Percentiles rank a stretch among this genome's conserved stretches.
These are phyloP conservation scores for Zygoascus hellenicus DNA, from an alignment of 1,139 yeast genomes.

Conservation along the genomic window DNA sequence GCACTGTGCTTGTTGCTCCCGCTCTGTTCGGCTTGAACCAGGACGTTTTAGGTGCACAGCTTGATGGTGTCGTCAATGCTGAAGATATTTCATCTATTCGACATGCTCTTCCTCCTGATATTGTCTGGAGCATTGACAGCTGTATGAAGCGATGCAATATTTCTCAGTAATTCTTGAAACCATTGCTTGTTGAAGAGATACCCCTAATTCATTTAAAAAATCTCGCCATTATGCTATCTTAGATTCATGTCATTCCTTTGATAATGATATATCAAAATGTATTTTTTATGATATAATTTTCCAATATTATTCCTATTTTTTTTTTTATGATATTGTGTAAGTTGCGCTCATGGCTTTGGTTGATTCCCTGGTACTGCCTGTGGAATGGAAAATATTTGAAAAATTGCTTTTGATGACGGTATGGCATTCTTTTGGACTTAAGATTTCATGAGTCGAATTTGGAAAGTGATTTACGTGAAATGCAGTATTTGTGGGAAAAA, in stretches of 20 bases:
- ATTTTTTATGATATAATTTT: neutral
- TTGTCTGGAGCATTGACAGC: slow-evolving; percentile 15
- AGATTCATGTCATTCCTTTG: neutral
- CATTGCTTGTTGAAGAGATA: no score
- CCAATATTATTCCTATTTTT: neutral
- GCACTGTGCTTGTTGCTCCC: slow-evolving; percentile 18
- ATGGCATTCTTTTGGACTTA: no score
- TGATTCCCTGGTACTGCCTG: no score
- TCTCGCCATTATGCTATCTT: neutral
- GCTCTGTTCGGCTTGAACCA: slow-evolving; percentile 19
- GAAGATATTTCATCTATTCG: slow-evolving; percentile 13
- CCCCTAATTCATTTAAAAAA: no score
- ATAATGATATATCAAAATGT: neutral
- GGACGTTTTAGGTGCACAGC: slow-evolving; percentile 13
- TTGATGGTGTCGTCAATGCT: slow-evolving; percentile 17
- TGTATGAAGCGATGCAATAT: slow-evolving; percentile 16
- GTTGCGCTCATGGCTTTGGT: no score
- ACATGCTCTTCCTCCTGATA: slow-evolving; percentile 17
- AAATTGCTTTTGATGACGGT: no score
- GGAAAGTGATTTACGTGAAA: no score
- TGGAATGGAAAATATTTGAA: no score
- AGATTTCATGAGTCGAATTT: no score
- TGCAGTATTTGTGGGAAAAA: no score
- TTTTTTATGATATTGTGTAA: neutral
- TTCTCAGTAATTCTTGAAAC: neutral